Evolutionary conservation across 306 rosid genomes (phyloP), one percentile per base, ranked within the genome.

Genomic region (Gynostemma pentaphyllum): DNA sequence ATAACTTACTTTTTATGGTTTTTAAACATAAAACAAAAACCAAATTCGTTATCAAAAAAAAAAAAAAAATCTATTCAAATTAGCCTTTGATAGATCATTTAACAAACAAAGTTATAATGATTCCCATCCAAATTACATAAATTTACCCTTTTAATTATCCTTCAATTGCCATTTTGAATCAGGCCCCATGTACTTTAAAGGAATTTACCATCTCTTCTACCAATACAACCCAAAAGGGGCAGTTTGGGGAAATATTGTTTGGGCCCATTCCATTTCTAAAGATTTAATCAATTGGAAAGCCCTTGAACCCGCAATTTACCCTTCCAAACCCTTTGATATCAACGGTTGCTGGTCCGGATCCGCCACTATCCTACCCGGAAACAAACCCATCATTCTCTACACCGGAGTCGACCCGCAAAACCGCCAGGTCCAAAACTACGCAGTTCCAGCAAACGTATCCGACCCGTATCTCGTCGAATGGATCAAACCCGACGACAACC

Each of bases 271-370:
- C 1, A 72, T 92, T 0, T 92, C 98, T 2, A 84, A 50, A 24
- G 95, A 92, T 4, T 54, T 92, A 41, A 76, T 88, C 62, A 86
- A 84, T 11, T 92, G 98, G 98, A 69, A 76, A 51, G 56, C 84
- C 13, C 79, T 92, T 10, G 75, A 77, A 8, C 85, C 78, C 0
- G 90, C 90, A 2, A 61, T 88, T 11, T 71, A 67, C 69, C 95
- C 98, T 1, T 84, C 88, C 1, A 80, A 82, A 70, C 80, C 88
- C 24, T 88, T 82, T 21, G 98, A 92, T 57, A 78, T 76, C 41
- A 80, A 79, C 4, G 98, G 98, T 1, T 82, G 90, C 5, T 92
- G 98, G 98, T 92, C 98, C 0, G 96, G 98, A 5, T 88, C 95
- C 0, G 85, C 85, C 72, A 92, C 99, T 0, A 0, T 92, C 4